Percentiles rank a stretch among this genome's conserved stretches.
Evolutionary conservation across 306 rosid genomes (phyloP).

Genomic region (Acmispon strigosus): DNA sequence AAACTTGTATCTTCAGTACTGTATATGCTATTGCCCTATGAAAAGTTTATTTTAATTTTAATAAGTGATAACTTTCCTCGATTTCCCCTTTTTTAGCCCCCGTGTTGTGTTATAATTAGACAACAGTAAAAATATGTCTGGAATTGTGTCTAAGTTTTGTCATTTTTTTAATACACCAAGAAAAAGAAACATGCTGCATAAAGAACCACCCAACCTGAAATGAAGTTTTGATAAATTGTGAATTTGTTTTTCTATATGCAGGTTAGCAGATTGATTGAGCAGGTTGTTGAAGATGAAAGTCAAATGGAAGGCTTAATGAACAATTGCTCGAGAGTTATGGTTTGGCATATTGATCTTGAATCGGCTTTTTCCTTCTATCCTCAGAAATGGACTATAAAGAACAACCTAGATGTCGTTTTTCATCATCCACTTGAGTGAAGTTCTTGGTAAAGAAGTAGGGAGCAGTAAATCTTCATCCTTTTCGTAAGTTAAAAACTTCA

Average conservation of each 20-base stretch:
- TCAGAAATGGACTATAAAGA: constrained; percentile 49
- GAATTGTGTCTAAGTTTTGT: too few relatives aligned
- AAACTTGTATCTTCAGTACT: too few relatives aligned
- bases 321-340: constrained; percentile 70
- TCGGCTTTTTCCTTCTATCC: constrained; percentile 50
- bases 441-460: constrained; percentile 14
- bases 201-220: background rate
- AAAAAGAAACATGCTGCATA: background rate
- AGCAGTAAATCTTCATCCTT: constrained; percentile 15
- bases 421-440: constrained; percentile 39
- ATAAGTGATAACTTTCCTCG: too few relatives aligned
- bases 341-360: constrained; percentile 56
- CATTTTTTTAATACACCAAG: background rate
- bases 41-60: too few relatives aligned
- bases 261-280: constrained; percentile 80
- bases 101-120: too few relatives aligned
- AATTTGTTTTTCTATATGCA: constrained; percentile 32
- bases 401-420: constrained; percentile 52
- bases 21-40: too few relatives aligned
- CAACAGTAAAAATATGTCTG: too few relatives aligned
- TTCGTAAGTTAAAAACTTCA: constrained; percentile 14
- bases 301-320: constrained; percentile 74
- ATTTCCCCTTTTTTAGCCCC: too few relatives aligned
- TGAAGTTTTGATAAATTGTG: background rate
- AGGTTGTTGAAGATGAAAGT: constrained; percentile 83